Conservation (phyloP, 2,329 filamentous ascomycete genomes). For the Ascochyta rabiei region DNA sequence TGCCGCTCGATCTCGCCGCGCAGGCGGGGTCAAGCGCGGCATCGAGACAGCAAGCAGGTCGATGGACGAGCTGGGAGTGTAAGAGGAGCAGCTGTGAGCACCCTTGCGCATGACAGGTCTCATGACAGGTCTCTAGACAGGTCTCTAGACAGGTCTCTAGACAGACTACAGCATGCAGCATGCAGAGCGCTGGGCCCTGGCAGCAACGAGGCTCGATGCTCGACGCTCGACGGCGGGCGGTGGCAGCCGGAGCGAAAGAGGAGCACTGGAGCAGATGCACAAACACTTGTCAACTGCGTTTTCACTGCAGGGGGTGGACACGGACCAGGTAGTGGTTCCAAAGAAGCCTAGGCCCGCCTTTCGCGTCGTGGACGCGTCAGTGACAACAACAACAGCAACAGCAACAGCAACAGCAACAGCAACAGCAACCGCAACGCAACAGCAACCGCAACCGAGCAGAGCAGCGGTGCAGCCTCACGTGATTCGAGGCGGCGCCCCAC, state of each 20-base stretch:
- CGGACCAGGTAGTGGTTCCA: neutral
- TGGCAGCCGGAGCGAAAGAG: neutral
- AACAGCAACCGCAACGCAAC: too few species aligned
- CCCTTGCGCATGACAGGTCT: neutral
- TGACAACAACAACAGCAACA: neutral
- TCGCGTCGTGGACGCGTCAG: constrained; percentile 13
- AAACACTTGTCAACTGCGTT: neutral
- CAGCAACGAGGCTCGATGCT: constrained; percentile 14
- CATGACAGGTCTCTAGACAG: too few species aligned
- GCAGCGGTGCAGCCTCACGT: constrained; percentile 5
- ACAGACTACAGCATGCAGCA: too few species aligned
- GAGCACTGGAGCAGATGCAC: neutral
- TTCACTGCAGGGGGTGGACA: neutral
- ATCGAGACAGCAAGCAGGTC: constrained; percentile 1
- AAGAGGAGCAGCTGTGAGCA: neutral
- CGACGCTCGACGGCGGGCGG: neutral
- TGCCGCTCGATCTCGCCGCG: constrained; percentile 26
- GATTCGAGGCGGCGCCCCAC: neutral
- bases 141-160: too few species aligned
- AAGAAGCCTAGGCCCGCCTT: neutral
- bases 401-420: neutral
- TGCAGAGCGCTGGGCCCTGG: constrained; percentile 9
- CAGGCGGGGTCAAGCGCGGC: constrained; percentile 19
- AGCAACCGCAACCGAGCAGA: neutral
- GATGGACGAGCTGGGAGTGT: too few species aligned